Evolutionary conservation across 1,284 basidiomycete species (phyloP).

Genomic region (Microbotryum lychnidis-dioicae): DNA sequence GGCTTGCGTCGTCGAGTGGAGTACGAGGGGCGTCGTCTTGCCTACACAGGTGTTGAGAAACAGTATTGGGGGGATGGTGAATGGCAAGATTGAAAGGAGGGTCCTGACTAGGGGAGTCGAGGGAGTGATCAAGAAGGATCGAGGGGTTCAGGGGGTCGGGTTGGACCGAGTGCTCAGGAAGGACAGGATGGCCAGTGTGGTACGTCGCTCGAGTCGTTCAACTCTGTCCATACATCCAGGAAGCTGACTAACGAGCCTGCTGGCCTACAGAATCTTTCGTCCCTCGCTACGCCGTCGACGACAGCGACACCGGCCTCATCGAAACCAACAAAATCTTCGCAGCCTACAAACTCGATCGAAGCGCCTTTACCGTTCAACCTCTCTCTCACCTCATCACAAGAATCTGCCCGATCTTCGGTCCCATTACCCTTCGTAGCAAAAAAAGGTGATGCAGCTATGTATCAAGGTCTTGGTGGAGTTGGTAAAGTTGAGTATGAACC

Average conservation of each 20-base stretch:
- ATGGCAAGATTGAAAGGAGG: conserved; percentile 8
- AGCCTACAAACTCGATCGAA: too few species aligned
- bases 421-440: conserved; percentile 80
- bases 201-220: not conserved
- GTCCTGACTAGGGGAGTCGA: conserved; percentile 14
- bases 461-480: conserved; percentile 35
- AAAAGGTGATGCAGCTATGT: conserved; percentile 47
- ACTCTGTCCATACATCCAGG: too few species aligned
- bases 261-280: not conserved
- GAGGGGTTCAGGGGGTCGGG: not conserved
- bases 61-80: conserved; percentile 5
- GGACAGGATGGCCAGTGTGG: conserved; percentile 3
- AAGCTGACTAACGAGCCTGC: too few species aligned
- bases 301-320: not conserved
- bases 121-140: not conserved
- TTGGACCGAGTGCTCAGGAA: conserved; percentile 13
- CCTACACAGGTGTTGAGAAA: not conserved
- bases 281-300: not conserved
- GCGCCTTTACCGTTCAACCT: conserved; percentile 66
- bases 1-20: conserved; percentile 22
- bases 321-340: too few species aligned
- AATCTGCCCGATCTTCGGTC: conserved; percentile 64
- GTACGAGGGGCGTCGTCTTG: conserved; percentile 2
- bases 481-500: conserved; percentile 62
- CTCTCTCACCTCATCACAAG: conserved; percentile 71